These are phyloP conservation scores for Rickenella mellea DNA, from an alignment of 768 basidiomycete species.

Conservation along the genomic window DNA sequence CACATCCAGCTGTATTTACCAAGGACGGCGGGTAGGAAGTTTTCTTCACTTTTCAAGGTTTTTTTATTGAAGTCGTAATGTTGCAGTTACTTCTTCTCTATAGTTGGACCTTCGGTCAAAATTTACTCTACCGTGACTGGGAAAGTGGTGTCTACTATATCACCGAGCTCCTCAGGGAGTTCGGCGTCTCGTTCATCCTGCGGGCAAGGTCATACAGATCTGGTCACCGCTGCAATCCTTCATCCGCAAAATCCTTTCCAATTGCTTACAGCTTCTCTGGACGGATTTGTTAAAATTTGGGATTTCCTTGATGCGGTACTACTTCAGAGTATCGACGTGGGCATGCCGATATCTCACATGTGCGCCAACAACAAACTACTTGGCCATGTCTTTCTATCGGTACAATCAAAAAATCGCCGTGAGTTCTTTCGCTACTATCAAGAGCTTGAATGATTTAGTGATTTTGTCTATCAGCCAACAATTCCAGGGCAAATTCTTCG, in stretches of 20 bases:
- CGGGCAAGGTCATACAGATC: slow-evolving; percentile 31
- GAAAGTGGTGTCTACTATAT: slow-evolving; percentile 76
- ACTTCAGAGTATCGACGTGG: slow-evolving; percentile 63
- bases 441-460: not conserved
- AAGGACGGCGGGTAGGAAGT: slow-evolving; percentile 71
- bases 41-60: not conserved
- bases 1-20: slow-evolving; percentile 70
- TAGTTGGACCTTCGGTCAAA: slow-evolving; percentile 73
- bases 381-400: slow-evolving; percentile 63
- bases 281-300: slow-evolving; percentile 87
- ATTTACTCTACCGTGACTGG: slow-evolving; percentile 77
- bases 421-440: not conserved
- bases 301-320: slow-evolving; percentile 83
- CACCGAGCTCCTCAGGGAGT: slow-evolving; percentile 26
- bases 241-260: slow-evolving; percentile 86
- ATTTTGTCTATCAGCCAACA: too few species aligned
- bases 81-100: slow-evolving; percentile 80
- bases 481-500: slow-evolving; percentile 13
- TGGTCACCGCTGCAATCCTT: slow-evolving; percentile 66
- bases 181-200: slow-evolving; percentile 18
- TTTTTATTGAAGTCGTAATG: slow-evolving; percentile 9
- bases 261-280: slow-evolving; percentile 74
- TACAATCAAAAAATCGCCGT: slow-evolving; percentile 10
- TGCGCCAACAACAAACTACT: slow-evolving; percentile 63
- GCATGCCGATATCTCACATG: slow-evolving; percentile 60